Conservation (phyloP, 345 rosid genomes). For the Crucihimalaya himalaica region DNA sequence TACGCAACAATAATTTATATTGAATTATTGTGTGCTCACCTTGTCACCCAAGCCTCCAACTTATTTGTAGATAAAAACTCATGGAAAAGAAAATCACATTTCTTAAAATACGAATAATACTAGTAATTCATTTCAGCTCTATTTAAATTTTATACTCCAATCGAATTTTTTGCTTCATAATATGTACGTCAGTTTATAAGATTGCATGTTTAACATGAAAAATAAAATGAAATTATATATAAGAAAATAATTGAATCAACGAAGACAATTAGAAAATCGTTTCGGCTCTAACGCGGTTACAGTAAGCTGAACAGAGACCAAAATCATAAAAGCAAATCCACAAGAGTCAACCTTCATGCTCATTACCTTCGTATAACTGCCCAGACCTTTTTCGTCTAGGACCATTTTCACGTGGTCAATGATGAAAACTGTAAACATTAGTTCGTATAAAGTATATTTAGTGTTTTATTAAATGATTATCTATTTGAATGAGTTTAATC, state of each 20-base stretch:
- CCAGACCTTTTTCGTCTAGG: constrained; percentile 8
- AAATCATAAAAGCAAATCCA: constrained; percentile 15
- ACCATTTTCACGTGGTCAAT: constrained; percentile 28
- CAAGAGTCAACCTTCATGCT: constrained; percentile 25
- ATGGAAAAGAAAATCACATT: not conserved
- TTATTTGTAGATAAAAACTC: not conserved
- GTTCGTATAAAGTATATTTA: not conserved
- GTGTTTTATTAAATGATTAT: not conserved
- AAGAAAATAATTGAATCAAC: not conserved
- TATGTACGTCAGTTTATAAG: not conserved
- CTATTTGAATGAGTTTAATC: not conserved
- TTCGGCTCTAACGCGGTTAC: constrained; percentile 22
- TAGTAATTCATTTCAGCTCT: not conserved
- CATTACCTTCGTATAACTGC: constrained; percentile 27
- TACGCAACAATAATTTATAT: constrained; percentile 16
- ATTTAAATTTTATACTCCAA: not conserved
- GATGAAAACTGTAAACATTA: constrained; percentile 4
- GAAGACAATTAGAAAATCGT: constrained; percentile 10
- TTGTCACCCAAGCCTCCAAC: not conserved
- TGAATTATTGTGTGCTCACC: constrained; percentile 15
- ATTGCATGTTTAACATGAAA: not conserved
- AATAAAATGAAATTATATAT: not conserved
- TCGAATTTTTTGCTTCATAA: not conserved
- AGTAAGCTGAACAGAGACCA: constrained; percentile 19
- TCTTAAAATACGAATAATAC: not conserved